These are phyloP conservation scores for Kuraishia molischiana DNA, from an alignment of 805 yeast species.

Conservation along the genomic window DNA sequence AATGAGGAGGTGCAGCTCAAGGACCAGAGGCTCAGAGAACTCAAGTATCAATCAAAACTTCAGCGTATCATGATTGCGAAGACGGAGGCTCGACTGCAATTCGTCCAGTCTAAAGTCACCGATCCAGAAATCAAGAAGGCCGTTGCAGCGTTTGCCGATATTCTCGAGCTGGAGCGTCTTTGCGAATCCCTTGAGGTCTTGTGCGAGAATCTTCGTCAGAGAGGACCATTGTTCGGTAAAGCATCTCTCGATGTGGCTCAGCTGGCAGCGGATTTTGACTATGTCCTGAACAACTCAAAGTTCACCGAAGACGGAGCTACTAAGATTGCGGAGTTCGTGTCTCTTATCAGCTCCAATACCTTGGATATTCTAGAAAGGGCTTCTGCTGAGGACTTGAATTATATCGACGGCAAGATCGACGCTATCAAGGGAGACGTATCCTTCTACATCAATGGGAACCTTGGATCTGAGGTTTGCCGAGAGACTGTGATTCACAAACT, in stretches of 20 bases:
- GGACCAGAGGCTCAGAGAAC: background rate
- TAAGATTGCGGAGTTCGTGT: background rate
- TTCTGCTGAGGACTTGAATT: background rate
- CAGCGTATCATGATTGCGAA: background rate
- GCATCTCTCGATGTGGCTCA: background rate
- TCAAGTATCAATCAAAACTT: background rate
- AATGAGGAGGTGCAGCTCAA: background rate
- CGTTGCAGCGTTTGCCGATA: background rate
- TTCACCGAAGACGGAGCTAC: background rate
- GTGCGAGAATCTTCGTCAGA: background rate
- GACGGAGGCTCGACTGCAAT: background rate
- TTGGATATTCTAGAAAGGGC: background rate
- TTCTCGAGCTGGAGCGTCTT: background rate
- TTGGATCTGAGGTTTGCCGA: background rate
- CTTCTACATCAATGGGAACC: background rate
- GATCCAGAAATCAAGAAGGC: background rate
- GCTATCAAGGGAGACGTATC: background rate
- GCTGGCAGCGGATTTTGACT: background rate
- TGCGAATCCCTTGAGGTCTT: background rate
- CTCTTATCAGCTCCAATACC: background rate
- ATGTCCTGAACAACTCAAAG: background rate
- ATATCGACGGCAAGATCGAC: background rate
- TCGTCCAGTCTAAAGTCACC: background rate
- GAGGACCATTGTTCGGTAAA: constrained; percentile 32
- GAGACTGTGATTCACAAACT: background rate